These are phyloP conservation scores for Heliamphora pulchella DNA, from an alignment of 179 eudicot genomes.

Conservation along the genomic window DNA sequence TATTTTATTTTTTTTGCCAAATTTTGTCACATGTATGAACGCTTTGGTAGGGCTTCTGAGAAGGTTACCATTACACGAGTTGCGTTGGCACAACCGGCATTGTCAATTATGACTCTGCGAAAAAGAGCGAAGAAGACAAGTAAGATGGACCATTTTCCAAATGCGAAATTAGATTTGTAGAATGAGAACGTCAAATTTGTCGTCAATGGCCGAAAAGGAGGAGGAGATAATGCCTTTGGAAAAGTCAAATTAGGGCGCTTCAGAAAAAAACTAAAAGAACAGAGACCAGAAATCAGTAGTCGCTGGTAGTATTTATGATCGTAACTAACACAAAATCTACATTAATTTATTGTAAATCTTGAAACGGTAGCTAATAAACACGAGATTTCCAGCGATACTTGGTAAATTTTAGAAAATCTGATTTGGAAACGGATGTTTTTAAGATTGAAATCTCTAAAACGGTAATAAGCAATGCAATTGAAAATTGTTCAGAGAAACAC, in stretches of 20 bases:
- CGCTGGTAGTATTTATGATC: too few species aligned
- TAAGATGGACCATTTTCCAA: constrained; percentile 9
- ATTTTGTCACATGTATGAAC: not conserved
- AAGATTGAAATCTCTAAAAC: too few species aligned
- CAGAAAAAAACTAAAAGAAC: constrained; percentile 2
- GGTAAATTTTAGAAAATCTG: not conserved
- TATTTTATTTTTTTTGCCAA: too few species aligned
- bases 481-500: not conserved
- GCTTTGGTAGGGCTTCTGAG: not conserved
- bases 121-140: not conserved
- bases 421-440: not conserved
- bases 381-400: too few species aligned
- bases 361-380: too few species aligned
- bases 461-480: too few species aligned
- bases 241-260: constrained; percentile 14
- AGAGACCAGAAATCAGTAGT: not conserved
- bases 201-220: not conserved
- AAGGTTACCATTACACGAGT: constrained; percentile 70
- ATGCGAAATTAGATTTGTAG: not conserved
- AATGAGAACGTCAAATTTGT: not conserved
- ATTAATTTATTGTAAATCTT: too few species aligned
- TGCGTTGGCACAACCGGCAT: constrained; percentile 63
- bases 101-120: constrained; percentile 79
- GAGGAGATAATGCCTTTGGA: constrained; percentile 2
- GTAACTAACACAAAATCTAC: too few species aligned